phyloP scores from a whole-genome alignment of 495 filamentous ascomycete species.

The Penicillium lividum region DNA sequence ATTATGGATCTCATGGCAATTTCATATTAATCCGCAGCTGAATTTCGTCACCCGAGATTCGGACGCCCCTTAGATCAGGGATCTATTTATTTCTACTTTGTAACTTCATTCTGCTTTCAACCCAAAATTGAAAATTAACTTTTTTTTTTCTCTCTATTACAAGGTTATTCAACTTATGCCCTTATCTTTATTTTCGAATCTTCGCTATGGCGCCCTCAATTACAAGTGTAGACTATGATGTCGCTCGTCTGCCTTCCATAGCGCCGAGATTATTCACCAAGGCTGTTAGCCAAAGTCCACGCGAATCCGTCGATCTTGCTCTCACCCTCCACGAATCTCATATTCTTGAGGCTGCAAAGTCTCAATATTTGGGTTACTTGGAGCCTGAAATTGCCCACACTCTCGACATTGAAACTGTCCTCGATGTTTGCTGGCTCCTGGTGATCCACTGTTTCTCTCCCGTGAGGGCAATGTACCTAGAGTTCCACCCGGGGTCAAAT shows the following conservation, averaged over 20 bases:
- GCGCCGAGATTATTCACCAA: neutral
- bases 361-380: neutral
- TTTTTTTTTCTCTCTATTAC: no score
- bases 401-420: neutral
- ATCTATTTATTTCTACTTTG: no score
- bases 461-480: neutral
- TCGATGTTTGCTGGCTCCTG: neutral
- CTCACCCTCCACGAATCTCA: neutral
- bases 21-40: no score
- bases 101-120: no score
- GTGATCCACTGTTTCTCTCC: neutral
- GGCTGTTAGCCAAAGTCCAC: neutral
- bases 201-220: neutral
- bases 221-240: neutral
- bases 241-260: no score
- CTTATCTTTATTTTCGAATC: neutral
- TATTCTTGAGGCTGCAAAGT: neutral
- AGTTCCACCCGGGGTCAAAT: neutral
- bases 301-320: neutral
- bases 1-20: no score
- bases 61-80: no score
- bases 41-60: no score
- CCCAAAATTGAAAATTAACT: no score
- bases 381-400: neutral
- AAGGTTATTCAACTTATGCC: no score